Evolutionary conservation across 139 green algal species (phyloP).

Genomic region (Volvox reticuliferus): DNA sequence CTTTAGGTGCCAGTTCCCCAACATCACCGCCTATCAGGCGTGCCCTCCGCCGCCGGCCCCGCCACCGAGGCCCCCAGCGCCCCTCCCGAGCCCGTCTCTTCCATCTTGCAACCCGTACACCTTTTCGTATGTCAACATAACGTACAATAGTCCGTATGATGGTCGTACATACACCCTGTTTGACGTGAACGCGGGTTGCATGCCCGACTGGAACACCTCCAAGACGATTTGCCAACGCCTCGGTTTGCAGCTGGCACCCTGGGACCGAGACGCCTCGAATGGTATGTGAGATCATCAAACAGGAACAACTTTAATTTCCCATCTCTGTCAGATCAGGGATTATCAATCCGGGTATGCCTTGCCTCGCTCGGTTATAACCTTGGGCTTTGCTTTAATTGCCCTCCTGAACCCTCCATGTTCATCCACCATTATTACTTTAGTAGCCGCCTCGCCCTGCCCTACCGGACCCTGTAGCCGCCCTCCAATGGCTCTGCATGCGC

Average conservation of each 20-base stretch:
- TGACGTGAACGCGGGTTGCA: slow-evolving; percentile 25
- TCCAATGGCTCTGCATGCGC: no score
- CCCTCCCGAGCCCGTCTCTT: not conserved
- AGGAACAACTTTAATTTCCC: no score
- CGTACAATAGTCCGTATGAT: not conserved
- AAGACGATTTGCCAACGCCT: not conserved
- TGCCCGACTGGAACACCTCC: slow-evolving; percentile 10
- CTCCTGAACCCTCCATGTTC: no score
- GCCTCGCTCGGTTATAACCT: no score
- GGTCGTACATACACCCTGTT: slow-evolving; percentile 27
- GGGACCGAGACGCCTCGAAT: not conserved
- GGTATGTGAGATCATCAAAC: not conserved
- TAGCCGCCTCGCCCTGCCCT: no score
- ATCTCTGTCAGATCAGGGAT: no score
- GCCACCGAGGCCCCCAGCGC: not conserved
- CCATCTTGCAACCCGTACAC: not conserved
- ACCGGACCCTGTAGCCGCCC: no score
- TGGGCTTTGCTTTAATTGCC: no score
- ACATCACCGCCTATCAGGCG: not conserved
- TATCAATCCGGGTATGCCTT: no score
- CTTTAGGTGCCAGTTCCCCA: slow-evolving; percentile 11
- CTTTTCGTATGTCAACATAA: not conserved
- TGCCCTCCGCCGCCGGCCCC: slow-evolving; percentile 15
- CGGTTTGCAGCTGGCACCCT: slow-evolving; percentile 12
- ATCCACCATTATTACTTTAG: no score